Evolutionary conservation across 306 rosid species (phyloP).

Genomic region (Crataegus laevigata): DNA sequence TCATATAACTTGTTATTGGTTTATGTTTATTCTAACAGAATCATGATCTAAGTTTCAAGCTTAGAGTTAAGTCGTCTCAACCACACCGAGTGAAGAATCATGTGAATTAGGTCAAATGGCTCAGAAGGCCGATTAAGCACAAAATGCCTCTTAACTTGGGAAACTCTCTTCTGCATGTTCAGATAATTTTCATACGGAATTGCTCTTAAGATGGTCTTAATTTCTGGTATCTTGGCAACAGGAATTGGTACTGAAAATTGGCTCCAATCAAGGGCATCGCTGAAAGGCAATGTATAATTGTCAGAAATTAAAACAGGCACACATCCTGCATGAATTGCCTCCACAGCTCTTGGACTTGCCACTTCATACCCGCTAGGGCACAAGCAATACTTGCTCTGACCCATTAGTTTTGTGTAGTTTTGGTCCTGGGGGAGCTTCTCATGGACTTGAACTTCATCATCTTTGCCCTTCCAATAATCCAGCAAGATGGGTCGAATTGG

Average conservation of each 20-base stretch:
- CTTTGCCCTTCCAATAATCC: conserved; percentile 57
- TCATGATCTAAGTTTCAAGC: background rate
- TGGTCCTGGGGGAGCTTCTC: conserved; percentile 42
- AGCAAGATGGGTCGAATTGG: conserved; percentile 43
- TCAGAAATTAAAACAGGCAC: conserved; percentile 66
- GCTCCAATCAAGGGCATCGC: conserved; percentile 65
- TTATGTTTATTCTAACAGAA: too few relatives aligned
- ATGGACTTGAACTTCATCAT: conserved; percentile 45
- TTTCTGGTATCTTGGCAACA: conserved; percentile 32
- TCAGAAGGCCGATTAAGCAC: conserved; percentile 45
- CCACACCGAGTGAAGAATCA: conserved; percentile 80
- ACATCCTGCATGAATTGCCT: conserved; percentile 49
- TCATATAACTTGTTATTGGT: too few relatives aligned
- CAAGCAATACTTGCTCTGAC: conserved; percentile 50
- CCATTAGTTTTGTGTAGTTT: conserved; percentile 35
- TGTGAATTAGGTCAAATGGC: conserved; percentile 49
- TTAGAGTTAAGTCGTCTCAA: conserved; percentile 54
- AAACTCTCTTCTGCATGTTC: conserved; percentile 33
- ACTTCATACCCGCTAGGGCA: conserved; percentile 85
- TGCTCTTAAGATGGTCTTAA: conserved; percentile 40
- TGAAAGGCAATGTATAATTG: conserved; percentile 43
- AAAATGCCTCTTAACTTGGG: conserved; percentile 52
- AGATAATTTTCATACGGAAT: conserved; percentile 32
- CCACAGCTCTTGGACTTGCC: conserved; percentile 72
- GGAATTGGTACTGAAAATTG: conserved; percentile 47